phyloP scores from a whole-genome alignment of 192 early-diverging fungal species.

The Entomortierella chlamydospora region DNA sequence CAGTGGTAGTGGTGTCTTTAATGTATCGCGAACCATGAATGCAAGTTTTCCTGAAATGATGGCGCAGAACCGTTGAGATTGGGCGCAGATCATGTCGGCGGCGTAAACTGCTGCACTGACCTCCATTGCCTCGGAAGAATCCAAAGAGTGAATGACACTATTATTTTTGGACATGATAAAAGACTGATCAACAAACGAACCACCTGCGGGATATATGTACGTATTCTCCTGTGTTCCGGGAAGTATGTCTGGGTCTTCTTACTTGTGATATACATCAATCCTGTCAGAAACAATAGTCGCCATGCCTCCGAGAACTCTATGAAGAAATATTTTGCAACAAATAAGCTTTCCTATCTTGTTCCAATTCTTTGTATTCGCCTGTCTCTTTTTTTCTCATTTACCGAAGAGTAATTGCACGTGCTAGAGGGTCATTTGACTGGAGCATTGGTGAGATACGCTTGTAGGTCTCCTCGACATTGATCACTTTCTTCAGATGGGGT shows the following conservation, averaged over 20 bases:
- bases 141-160: slow-evolving; percentile 56
- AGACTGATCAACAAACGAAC: no score
- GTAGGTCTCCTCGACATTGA: slow-evolving; percentile 60
- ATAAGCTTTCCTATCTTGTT: not conserved
- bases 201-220: no score
- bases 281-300: slow-evolving; percentile 56
- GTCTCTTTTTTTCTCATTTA: slow-evolving; percentile 4
- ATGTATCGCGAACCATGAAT: slow-evolving; percentile 36
- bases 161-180: no score
- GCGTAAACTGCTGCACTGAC: slow-evolving; percentile 60
- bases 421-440: slow-evolving; percentile 58
- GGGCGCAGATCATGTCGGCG: slow-evolving; percentile 58
- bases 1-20: slow-evolving; percentile 45
- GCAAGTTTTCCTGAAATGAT: slow-evolving; percentile 56
- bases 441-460: slow-evolving; percentile 55
- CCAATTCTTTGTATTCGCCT: not conserved
- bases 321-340: not conserved
- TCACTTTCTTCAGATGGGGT: slow-evolving; percentile 57
- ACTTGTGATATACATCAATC: slow-evolving; percentile 62
- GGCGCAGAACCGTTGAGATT: slow-evolving; percentile 56
- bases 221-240: no score
- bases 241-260: slow-evolving; percentile 1
- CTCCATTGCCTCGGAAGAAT: slow-evolving; percentile 59
- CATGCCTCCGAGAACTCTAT: slow-evolving; percentile 60
- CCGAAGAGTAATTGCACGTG: slow-evolving; percentile 62